A percentile compares a stretch with the other conserved stretches of the same genome.
These are phyloP conservation scores for Aspergillus eucalypticola DNA, from an alignment of 2,329 filamentous ascomycete species.

Conservation along the genomic window DNA sequence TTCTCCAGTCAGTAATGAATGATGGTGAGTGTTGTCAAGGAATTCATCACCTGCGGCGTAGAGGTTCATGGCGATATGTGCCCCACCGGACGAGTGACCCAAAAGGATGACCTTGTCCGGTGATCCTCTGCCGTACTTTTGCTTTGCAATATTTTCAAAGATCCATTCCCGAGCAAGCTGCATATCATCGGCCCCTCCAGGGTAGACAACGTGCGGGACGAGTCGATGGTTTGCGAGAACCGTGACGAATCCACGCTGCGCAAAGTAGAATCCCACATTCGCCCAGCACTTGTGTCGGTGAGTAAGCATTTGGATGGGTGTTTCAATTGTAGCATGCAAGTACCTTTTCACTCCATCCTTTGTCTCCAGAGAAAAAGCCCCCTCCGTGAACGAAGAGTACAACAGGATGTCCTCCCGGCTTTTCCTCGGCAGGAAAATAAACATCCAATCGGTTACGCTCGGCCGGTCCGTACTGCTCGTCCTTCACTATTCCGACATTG, in stretches of 20 bases:
- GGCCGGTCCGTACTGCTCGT: slow-evolving; percentile 4
- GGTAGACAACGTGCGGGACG: slow-evolving; percentile 8
- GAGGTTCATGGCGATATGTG: slow-evolving; percentile 3
- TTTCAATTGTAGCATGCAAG: no score
- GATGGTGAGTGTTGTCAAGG: no score
- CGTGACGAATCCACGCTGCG: not conserved
- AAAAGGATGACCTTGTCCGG: not conserved
- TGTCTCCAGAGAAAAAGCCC: slow-evolving; percentile 11
- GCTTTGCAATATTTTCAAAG: not conserved
- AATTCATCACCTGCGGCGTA: slow-evolving; percentile 2
- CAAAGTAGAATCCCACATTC: slow-evolving; percentile 8
- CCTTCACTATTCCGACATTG: not conserved
- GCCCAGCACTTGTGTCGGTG: not conserved
- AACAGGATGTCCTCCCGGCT: not conserved
- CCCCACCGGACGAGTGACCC: slow-evolving; percentile 4
- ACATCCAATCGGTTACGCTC: slow-evolving; percentile 9
- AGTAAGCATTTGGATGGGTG: no score
- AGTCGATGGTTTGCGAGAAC: slow-evolving; percentile 10
- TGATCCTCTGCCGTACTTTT: not conserved
- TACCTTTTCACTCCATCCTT: slow-evolving; percentile 8
- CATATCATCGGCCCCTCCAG: slow-evolving; percentile 11
- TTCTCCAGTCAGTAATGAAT: no score
- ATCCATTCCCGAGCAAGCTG: slow-evolving; percentile 12
- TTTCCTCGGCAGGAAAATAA: not conserved
- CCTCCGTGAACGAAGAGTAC: slow-evolving; percentile 9